Evolutionary conservation across 768 basidiomycete genomes (phyloP), one percentile per base, ranked within the genome.

Genomic region (Podaxis sp.): DNA sequence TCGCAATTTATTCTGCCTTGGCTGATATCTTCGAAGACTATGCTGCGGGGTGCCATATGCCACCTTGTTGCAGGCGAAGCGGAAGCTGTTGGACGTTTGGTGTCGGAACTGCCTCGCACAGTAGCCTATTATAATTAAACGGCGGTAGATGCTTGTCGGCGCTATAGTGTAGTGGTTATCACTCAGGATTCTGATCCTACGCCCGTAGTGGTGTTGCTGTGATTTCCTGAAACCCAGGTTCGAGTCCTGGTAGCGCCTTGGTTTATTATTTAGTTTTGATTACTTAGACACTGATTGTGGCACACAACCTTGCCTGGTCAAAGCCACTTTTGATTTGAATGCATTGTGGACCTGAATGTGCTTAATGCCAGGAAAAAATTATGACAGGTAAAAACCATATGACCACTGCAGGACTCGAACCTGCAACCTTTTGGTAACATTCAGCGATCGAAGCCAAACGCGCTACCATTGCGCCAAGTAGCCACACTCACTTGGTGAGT

Each of bases 321-420:
- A 6, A 27, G 27, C 27, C 27, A 4, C 27, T 27, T 27, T 27
- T 5, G 27, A 4, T 15, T 41, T 13, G n/a, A 43, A 43, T 17
- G 8, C 29, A 9, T 33, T 7, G 29, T 33, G 29, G 29, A 7
- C 8, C 8, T 33, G 6, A 13, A 13, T 3, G 15, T 5, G 3
- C n/a, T 19, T 15, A 4, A 13, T 43, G 41, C 7, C 3, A 43
- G 19, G 0, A 56, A 56, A 43, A 56, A 25, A 2, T 8, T 25
- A 8, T 12, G 29, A 53, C 25, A 0, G 12, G 0, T 3, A 25
- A 17, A 13, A 56, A 15, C 4, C 4, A 50, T 13, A 71, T 90
- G 89, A 90, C 85, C 88, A 89, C 90, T 87, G 89, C 90, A 91
- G 90, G 90, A 90, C 89, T 92, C 90, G 91, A 93, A 93, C 91